phyloP scores from a whole-genome alignment of 2,329 filamentous ascomycete genomes.

The Botrytis byssoidea region DNA sequence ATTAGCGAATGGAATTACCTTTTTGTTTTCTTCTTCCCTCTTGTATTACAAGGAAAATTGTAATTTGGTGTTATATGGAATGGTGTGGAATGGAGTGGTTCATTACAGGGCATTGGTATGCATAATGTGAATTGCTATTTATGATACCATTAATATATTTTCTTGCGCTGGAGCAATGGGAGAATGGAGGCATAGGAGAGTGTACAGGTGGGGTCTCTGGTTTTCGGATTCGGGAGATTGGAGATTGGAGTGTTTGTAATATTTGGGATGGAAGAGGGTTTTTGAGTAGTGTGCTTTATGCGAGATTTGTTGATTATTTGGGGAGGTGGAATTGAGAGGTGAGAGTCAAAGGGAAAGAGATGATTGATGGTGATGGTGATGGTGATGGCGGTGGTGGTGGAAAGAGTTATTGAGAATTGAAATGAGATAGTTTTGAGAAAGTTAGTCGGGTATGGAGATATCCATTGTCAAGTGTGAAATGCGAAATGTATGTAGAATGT shows the following conservation, averaged over 20 bases:
- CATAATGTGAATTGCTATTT: constrained; percentile 18
- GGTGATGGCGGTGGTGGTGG: neutral
- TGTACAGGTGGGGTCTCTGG: neutral
- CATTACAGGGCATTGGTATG: constrained; percentile 1
- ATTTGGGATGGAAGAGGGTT: neutral
- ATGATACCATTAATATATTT: neutral
- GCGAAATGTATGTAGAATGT: neutral
- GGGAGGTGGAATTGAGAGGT: no score
- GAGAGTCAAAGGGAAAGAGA: neutral
- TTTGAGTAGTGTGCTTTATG: neutral
- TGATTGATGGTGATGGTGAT: neutral
- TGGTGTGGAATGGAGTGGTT: neutral
- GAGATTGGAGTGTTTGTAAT: neutral
- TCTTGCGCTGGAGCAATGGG: neutral
- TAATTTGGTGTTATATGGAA: constrained; percentile 8
- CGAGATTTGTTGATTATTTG: neutral
- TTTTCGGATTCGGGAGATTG: neutral
- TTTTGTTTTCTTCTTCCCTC: neutral
- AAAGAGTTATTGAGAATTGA: neutral
- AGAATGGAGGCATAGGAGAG: neutral
- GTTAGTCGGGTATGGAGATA: neutral
- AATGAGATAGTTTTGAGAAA: neutral
- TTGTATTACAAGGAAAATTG: neutral
- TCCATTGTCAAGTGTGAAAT: neutral
- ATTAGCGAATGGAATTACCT: neutral